Evolutionary conservation across 2,329 filamentous ascomycete genomes (phyloP).

Genomic region (Hortaea sp.): DNA sequence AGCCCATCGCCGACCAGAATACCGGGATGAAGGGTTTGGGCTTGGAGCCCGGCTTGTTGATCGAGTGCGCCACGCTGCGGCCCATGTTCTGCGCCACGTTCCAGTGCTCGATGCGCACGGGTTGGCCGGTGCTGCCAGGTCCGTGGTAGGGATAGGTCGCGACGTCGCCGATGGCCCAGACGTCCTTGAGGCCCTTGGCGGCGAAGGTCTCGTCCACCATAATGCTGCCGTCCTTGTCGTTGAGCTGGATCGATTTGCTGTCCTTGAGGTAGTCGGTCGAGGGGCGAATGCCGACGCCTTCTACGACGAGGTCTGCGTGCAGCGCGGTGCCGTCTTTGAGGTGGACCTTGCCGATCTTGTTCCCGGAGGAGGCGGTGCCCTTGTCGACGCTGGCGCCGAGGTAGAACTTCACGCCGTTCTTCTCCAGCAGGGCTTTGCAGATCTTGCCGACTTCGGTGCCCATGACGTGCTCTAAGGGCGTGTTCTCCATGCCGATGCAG

Average conservation of each 20-base stretch:
- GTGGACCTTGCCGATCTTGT: slow-evolving; percentile 69
- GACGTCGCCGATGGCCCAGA: slow-evolving; percentile 92
- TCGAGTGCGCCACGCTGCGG: slow-evolving; percentile 66
- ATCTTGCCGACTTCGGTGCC: slow-evolving; percentile 71
- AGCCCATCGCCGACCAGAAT: slow-evolving; percentile 91
- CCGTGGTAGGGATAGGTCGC: slow-evolving; percentile 91
- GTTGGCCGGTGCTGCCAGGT: slow-evolving; percentile 64
- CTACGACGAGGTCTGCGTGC: slow-evolving; percentile 78
- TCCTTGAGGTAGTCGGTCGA: slow-evolving; percentile 72
- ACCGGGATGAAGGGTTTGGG: slow-evolving; percentile 76
- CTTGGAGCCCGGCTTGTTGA: slow-evolving; percentile 53
- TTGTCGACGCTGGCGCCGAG: slow-evolving; percentile 74
- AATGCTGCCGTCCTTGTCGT: slow-evolving; percentile 79
- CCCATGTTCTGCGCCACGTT: slow-evolving; percentile 94
- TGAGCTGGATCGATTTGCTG: slow-evolving; percentile 58
- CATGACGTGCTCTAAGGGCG: slow-evolving; percentile 77
- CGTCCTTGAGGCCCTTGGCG: slow-evolving; percentile 65
- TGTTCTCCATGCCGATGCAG: slow-evolving; percentile 78
- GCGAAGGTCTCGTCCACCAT: slow-evolving; percentile 70
- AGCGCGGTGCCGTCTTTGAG: slow-evolving; percentile 80
- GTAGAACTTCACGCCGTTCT: slow-evolving; percentile 80
- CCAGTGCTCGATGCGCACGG: slow-evolving; percentile 91
- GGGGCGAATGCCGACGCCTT: slow-evolving; percentile 81
- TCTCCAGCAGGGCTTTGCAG: slow-evolving; percentile 69
- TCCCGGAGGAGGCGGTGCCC: slow-evolving; percentile 59